Base-by-base conservation (phyloP, 495 filamentous ascomycete genomes). In the Hypoxylon rickii region DNA sequence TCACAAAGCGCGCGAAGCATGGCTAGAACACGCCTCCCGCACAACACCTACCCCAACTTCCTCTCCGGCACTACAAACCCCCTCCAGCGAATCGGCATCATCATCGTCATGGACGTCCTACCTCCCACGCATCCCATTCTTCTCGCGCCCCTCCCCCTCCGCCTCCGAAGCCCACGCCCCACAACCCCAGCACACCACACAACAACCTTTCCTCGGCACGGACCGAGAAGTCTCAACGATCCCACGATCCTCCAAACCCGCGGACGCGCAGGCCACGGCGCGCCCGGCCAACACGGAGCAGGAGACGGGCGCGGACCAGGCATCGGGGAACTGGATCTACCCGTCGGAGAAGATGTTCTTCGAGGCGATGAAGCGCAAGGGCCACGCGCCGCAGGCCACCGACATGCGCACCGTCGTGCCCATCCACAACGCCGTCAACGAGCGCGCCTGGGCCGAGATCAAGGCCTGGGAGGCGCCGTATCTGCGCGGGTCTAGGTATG, bases 381-480 rank as follows among this genome's bases (percentile, higher is more conserved):
- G 82, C 18, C 72, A 80, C 71, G 71, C 75, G 26, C 79, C 84
- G 13, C 57, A 72, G 21, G 83, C 84, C 1, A 74, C 78, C 16
- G 89, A 95, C 65, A 96, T 97, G 83, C 83, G 82, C 46, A 86
- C 88, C 17, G 90, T 97, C 21, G 92, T 97, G 41, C 94, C 94
- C 1, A 97, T 98, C 67, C 94, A 98, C 72, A 98, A 98, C 70
- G 94, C 94, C 44, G 94, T 98, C 65, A 94, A 93, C 73, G 89
- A 94, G 78, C 81, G 88, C 41, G 89, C 89, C 2, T 94, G 89
- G 89, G 75, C 81, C 46, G 86, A 92, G 76, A 94, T 94, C 47
- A 79, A 87, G 53, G 77, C 78, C 29, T 97, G 94, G 94, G 94
- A 98, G 74, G 75, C 72, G 20, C 85, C 83, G 0, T 83, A 80